Conservation (phyloP, 192 early-diverging fungal genomes). For the Pilobolus umbonatus region DNA sequence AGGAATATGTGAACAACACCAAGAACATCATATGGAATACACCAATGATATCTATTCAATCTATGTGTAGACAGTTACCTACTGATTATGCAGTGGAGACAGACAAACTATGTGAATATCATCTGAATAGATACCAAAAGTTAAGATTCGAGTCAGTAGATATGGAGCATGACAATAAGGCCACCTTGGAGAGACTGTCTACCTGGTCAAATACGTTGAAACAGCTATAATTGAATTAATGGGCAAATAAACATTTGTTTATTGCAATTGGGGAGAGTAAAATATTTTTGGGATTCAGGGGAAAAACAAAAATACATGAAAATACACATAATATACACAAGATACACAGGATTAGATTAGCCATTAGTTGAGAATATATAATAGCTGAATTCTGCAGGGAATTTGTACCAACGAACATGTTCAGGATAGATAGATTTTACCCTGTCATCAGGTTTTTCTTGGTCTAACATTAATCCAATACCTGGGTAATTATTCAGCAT, state of each 20-base stretch:
- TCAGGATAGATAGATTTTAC: constrained; percentile 2
- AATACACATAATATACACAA: too few relatives aligned
- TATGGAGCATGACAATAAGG: neutral
- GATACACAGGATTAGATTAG: too few relatives aligned
- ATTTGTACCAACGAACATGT: constrained; percentile 1
- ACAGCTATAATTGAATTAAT: too few relatives aligned
- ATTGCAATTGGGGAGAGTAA: too few relatives aligned
- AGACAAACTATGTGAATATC: neutral
- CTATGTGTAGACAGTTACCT: neutral
- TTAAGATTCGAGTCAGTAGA: neutral
- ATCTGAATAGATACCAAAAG: neutral
- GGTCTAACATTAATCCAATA: constrained; percentile 12
- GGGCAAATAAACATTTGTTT: too few relatives aligned
- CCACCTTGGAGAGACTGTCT: constrained; percentile 1
- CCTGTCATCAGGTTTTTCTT: too few relatives aligned
- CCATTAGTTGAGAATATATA: neutral
- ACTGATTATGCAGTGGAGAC: neutral
- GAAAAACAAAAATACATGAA: too few relatives aligned
- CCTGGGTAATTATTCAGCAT: too few relatives aligned
- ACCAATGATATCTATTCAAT: neutral
- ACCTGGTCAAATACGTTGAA: constrained; percentile 4
- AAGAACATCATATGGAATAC: constrained; percentile 2
- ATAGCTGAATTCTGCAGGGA: neutral
- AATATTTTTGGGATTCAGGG: too few relatives aligned
- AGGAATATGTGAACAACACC: neutral